phyloP scores from a whole-genome alignment of 495 filamentous ascomycete genomes.

The Penicillium manginii region DNA sequence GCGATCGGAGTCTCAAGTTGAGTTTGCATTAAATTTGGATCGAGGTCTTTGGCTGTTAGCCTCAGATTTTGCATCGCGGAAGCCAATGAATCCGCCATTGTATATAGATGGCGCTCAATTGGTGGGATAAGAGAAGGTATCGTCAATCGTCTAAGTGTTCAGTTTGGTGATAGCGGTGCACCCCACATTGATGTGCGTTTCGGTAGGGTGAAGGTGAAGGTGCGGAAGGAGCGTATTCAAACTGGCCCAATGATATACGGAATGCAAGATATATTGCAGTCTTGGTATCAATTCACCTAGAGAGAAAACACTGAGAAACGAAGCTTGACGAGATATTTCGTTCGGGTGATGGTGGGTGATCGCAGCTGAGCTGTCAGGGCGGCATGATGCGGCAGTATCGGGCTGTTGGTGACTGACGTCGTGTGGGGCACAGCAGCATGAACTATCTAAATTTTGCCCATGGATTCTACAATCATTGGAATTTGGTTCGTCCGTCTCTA shows the following conservation, averaged over 20 bases:
- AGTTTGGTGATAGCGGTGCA: slow-evolving; percentile 7
- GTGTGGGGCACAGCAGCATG: slow-evolving; percentile 14
- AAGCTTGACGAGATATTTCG: background rate
- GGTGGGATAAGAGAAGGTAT: background rate
- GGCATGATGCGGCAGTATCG: slow-evolving; percentile 15
- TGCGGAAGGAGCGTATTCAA: background rate
- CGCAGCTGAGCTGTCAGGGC: slow-evolving; percentile 12
- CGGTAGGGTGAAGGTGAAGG: background rate
- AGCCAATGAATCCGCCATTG: slow-evolving; percentile 33
- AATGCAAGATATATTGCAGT: background rate
- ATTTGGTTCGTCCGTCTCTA: no score
- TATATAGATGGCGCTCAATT: slow-evolving; percentile 1
- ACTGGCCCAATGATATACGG: background rate
- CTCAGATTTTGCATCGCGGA: slow-evolving; percentile 35
- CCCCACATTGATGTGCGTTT: slow-evolving; percentile 16
- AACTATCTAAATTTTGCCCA: background rate
- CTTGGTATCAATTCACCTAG: background rate
- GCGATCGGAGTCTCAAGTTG: slow-evolving; percentile 27
- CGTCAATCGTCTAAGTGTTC: slow-evolving; percentile 7
- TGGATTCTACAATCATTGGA: no score
- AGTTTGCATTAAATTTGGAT: slow-evolving; percentile 20
- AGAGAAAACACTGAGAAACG: background rate
- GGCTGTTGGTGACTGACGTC: slow-evolving; percentile 18
- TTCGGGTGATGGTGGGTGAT: background rate
- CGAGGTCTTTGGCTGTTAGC: slow-evolving; percentile 29